Evolutionary conservation across 257 asterid genomes (phyloP).

Genomic region (Solanum virginianum): DNA sequence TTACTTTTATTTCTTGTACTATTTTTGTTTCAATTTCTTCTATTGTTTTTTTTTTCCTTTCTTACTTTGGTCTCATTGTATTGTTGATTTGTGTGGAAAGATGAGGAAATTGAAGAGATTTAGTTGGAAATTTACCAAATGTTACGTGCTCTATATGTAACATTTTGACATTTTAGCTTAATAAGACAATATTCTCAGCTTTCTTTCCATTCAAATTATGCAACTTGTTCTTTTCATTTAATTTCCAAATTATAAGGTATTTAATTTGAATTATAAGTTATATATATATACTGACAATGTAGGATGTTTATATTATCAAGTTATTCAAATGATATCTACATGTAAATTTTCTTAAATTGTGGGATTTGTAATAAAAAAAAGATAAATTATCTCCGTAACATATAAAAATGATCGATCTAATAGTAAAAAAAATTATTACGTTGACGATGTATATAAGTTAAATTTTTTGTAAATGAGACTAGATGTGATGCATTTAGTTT

Average conservation of each 20-base stretch:
- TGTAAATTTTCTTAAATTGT: neutral
- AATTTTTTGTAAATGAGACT: neutral
- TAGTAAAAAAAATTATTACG: neutral
- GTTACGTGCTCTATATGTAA: neutral
- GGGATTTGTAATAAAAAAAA: neutral
- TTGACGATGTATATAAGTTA: neutral
- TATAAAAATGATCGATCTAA: neutral
- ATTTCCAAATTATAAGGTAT: neutral
- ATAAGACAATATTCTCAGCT: neutral
- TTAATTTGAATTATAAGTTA: neutral
- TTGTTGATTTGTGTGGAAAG: slow-evolving; percentile 2
- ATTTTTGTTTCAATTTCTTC: neutral
- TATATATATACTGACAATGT: neutral
- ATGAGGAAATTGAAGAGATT: neutral
- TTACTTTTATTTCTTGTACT: slow-evolving; percentile 6
- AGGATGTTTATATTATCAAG: neutral
- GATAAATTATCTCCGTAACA: neutral
- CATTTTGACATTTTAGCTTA: neutral
- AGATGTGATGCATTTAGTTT: neutral
- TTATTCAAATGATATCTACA: neutral
- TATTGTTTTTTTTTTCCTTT: neutral
- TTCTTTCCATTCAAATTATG: neutral
- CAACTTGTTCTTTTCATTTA: neutral
- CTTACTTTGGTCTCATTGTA: neutral
- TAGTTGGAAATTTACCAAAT: neutral